These are phyloP conservation scores for Verbascum thapsus DNA, from an alignment of 257 asterid species.

Conservation along the genomic window DNA sequence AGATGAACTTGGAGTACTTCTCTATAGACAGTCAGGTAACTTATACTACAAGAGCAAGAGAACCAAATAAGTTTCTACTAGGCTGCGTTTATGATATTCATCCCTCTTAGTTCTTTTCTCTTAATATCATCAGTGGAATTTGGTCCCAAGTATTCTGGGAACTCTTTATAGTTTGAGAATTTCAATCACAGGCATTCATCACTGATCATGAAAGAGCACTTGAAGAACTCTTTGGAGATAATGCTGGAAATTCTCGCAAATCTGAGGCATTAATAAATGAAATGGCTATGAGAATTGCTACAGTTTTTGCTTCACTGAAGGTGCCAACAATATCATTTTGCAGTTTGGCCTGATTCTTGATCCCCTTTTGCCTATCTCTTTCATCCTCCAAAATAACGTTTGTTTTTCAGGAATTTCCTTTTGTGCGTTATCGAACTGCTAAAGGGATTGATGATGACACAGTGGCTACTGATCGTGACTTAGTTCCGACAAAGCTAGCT, in stretches of 20 bases:
- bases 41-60: background rate
- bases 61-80: too few species aligned
- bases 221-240: conserved; percentile 77
- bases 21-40: conserved; percentile 88
- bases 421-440: conserved; percentile 72
- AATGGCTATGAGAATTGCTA: conserved; percentile 84
- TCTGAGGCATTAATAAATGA: conserved; percentile 64
- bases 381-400: conserved; percentile 3
- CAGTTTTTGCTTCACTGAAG: conserved; percentile 97
- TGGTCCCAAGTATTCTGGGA: background rate
- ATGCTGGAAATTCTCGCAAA: conserved; percentile 58
- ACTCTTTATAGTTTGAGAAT: conserved; percentile 17
- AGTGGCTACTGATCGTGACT: conserved; percentile 46
- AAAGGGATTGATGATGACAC: conserved; percentile 51
- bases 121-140: too few species aligned
- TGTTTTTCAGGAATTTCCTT: conserved; percentile 75
- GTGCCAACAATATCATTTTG: conserved; percentile 39
- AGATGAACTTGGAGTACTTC: conserved; percentile 98
- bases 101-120: too few species aligned
- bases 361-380: conserved; percentile 1
- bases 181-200: conserved; percentile 64
- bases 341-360: conserved; percentile 21
- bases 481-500: conserved; percentile 82
- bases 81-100: too few species aligned
- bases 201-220: conserved; percentile 97